A percentile compares a stretch with the other conserved stretches of the same genome.
Evolutionary conservation across 2,329 filamentous ascomycete species (phyloP).

Genomic region (Ustilaginoidea virens): DNA sequence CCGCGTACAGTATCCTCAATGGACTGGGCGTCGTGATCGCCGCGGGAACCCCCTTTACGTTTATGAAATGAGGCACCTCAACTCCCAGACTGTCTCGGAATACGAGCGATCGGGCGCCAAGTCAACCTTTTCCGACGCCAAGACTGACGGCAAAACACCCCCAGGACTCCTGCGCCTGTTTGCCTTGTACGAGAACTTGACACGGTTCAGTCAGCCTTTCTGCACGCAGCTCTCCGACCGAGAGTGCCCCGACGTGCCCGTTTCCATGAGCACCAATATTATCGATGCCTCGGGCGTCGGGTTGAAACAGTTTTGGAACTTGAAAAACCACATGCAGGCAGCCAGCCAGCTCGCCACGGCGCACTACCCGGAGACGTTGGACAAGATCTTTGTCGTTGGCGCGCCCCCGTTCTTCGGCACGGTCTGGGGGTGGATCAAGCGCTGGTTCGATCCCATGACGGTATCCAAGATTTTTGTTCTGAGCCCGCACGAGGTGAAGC

Average conservation of each 20-base stretch:
- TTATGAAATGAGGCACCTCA: conserved; percentile 71
- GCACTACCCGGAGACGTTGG: conserved; percentile 88
- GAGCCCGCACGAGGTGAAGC: conserved; percentile 51
- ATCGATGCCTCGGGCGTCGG: conserved; percentile 83
- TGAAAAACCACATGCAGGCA: conserved; percentile 88
- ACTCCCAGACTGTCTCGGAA: conserved; percentile 62
- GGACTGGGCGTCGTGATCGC: conserved; percentile 79
- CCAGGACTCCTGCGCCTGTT: conserved; percentile 74
- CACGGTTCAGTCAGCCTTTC: conserved; percentile 71
- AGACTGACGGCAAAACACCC: conserved; percentile 49
- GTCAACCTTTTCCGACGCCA: conserved; percentile 42
- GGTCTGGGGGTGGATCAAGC: conserved; percentile 89
- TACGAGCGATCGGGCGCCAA: conserved; percentile 56
- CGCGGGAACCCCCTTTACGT: conserved; percentile 87
- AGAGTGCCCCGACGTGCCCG: conserved; percentile 62
- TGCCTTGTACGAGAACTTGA: conserved; percentile 85
- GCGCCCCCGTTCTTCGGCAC: conserved; percentile 85
- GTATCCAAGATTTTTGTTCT: conserved; percentile 95
- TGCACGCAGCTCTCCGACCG: conserved; percentile 63
- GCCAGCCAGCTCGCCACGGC: conserved; percentile 78
- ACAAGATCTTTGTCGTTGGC: conserved; percentile 55
- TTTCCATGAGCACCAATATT: conserved; percentile 87
- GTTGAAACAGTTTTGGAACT: conserved; percentile 88
- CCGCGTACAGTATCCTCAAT: conserved; percentile 64
- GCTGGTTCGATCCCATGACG: conserved; percentile 89